These are phyloP conservation scores for Casuarina equisetifolia DNA, from an alignment of 306 rosid genomes.

Conservation along the genomic window DNA sequence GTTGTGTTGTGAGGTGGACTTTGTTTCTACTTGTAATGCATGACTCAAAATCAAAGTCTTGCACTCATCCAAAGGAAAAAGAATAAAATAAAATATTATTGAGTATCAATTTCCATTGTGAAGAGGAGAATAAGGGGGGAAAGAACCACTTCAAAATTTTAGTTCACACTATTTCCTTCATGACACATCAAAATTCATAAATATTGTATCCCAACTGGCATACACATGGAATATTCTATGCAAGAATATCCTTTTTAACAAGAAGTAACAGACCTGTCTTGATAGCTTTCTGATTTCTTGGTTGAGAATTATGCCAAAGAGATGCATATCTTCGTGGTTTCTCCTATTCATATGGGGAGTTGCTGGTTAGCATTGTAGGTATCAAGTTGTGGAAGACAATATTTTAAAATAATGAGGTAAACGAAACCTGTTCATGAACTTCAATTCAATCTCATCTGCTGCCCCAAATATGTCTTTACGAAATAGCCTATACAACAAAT, in stretches of 20 bases:
- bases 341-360: constrained; percentile 56
- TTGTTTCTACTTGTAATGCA: not conserved
- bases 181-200: not conserved
- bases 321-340: constrained; percentile 83
- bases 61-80: not conserved
- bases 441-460: constrained; percentile 92
- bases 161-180: not conserved
- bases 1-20: not conserved
- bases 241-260: not conserved
- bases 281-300: constrained; percentile 90
- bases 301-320: constrained; percentile 69
- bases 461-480: constrained; percentile 89
- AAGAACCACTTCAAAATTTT: not conserved
- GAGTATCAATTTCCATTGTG: not conserved
- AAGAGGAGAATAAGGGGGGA: not conserved
- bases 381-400: constrained; percentile 17
- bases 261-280: constrained; percentile 64
- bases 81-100: not conserved
- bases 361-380: constrained; percentile 3
- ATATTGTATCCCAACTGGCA: not conserved
- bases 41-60: not conserved
- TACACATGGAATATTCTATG: not conserved
- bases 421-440: constrained; percentile 89
- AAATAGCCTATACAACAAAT: constrained; percentile 62
- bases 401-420: constrained; percentile 12